Conservation (phyloP, 2,329 filamentous ascomycete genomes). For the Chrysoporthe cubensis region DNA sequence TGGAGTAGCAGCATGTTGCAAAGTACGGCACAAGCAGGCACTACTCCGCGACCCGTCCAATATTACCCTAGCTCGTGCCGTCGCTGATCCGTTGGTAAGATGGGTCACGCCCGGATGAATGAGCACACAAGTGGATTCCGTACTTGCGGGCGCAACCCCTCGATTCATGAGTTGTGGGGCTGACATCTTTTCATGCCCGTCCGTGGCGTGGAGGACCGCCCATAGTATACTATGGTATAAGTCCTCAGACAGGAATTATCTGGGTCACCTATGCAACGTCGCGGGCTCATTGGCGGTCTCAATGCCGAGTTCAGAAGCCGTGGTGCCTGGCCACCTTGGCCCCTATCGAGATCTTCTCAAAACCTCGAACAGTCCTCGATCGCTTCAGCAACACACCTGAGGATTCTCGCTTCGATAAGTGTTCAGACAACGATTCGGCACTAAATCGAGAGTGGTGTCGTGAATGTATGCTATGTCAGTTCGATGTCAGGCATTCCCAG, state of each 20-base stretch:
- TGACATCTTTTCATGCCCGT: not conserved
- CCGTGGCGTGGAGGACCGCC: not conserved
- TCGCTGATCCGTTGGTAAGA: not conserved
- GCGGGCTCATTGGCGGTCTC: not conserved
- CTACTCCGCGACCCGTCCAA: not conserved
- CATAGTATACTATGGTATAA: not conserved
- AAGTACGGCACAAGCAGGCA: not conserved
- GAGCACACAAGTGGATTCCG: constrained; percentile 6
- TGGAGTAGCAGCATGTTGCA: not conserved
- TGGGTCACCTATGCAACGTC: not conserved
- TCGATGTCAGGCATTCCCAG: constrained; percentile 15
- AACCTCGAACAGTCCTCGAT: not conserved
- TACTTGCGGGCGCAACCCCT: not conserved
- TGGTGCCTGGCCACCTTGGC: not conserved
- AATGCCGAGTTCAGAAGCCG: not conserved
- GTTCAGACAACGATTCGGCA: not conserved
- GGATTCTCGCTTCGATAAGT: not conserved
- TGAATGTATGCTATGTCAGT: not conserved
- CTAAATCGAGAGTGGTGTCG: not conserved
- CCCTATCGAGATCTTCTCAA: not conserved
- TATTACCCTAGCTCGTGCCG: not conserved
- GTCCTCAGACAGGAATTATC: not conserved
- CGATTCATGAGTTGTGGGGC: constrained; percentile 14
- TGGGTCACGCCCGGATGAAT: not conserved
- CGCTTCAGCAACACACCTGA: not conserved